Evolutionary conservation across 2,329 filamentous ascomycete genomes (phyloP), one percentile per base, ranked within the genome.

Genomic region (Nothophaeocryptopus gaeumannii): DNA sequence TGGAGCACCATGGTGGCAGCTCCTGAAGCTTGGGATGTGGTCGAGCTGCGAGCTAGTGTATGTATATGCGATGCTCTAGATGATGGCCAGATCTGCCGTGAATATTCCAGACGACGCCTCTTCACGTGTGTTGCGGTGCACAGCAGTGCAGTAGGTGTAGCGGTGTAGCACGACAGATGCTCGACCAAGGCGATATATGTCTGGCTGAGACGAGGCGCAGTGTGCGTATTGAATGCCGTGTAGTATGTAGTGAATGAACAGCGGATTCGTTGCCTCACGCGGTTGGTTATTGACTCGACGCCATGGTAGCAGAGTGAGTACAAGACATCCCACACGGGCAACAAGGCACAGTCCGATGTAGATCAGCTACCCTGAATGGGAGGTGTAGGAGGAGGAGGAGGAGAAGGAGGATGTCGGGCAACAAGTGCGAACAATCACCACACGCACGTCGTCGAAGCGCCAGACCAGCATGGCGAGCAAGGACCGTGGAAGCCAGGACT

Each of bases 1-100:
- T 64, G 63, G 38, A 66, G 63, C 26, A 47, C 47, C 57, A 59
- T 59, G 42, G n/a, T 38, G 42, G 39, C 40, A 49, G 39, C 38
- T 44, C 29, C 33, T 13, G 30, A 26, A 41, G 31, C 36, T 16
- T 34, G 39, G 26, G 43, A 14, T 41, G 29, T 29, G 20, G 44
- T 36, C 36, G 36, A 44, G 41, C 41, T 47, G 37, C 38, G 37
- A 43, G 47, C 42, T 42, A 39, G 35, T 34, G 39, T 26, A 26
- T 44, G 15, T 37, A 51, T 35, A 45, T 51, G 45, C 42, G 34
- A 36, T 48, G 43, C 33, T 49, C 26, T n/a, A 49, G 42, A 47
- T 49, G 36, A 45, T 32, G 47, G 38, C 39, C 37, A 46, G 41
- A 41, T 47, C 36, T 35, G 41, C 42, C 10, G 38, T 39, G 13